Evolutionary conservation across 1,284 basidiomycete genomes (phyloP).

Genomic region (Thelephora terrestris): DNA sequence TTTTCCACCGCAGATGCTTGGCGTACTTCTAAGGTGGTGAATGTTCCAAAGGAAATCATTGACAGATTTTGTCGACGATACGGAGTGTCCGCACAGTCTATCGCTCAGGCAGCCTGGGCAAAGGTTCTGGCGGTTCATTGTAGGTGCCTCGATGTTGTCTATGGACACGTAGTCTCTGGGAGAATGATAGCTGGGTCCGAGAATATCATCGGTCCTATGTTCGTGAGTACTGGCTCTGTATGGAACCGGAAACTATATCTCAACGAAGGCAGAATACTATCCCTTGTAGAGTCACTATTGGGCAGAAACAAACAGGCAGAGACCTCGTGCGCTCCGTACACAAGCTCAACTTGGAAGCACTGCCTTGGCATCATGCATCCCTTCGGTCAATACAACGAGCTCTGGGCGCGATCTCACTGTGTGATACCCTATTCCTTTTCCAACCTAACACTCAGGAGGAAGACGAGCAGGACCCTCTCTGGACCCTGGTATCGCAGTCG

Average conservation of each 20-base stretch:
- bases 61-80: constrained; percentile 9
- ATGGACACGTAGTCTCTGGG: constrained; percentile 40
- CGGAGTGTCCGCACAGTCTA: constrained; percentile 25
- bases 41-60: not conserved
- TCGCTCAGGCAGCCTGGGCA: constrained; percentile 34
- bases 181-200: constrained; percentile 32
- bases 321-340: constrained; percentile 31
- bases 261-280: constrained; percentile 31
- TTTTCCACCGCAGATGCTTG: constrained; percentile 2
- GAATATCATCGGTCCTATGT: constrained; percentile 36
- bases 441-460: constrained; percentile 22
- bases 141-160: constrained; percentile 29
- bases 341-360: constrained; percentile 27
- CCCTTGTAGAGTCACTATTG: constrained; percentile 31
- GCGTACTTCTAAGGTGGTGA: constrained; percentile 1
- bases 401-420: constrained; percentile 25
- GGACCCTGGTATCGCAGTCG: constrained; percentile 24
- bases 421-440: constrained; percentile 39
- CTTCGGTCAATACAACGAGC: constrained; percentile 32
- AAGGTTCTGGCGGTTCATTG: constrained; percentile 28
- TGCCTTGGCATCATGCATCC: constrained; percentile 39
- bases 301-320: constrained; percentile 20
- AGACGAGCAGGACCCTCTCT: constrained; percentile 16
- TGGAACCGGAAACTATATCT: constrained; percentile 3
- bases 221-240: constrained; percentile 25